phyloP scores from a whole-genome alignment of 805 yeast genomes.

The Komagataella populi region DNA sequence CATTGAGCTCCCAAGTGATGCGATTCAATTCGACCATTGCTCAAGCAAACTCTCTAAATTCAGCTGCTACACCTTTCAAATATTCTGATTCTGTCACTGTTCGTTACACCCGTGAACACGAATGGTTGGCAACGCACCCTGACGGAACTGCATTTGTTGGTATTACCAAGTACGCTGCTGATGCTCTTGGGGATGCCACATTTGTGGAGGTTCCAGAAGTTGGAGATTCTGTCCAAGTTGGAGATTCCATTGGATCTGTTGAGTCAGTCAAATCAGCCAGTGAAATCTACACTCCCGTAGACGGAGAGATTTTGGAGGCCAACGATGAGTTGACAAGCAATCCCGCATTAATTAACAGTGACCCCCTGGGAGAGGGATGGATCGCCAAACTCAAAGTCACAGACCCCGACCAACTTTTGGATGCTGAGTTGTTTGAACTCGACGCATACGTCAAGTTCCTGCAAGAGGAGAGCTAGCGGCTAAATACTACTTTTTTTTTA shows the following conservation, averaged over 20 bases:
- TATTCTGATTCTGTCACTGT: constrained; percentile 29
- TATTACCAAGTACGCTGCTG: constrained; percentile 88
- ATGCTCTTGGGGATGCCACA: constrained; percentile 94
- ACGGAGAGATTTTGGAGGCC: constrained; percentile 61
- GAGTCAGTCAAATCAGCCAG: constrained; percentile 92
- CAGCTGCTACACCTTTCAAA: constrained; percentile 15
- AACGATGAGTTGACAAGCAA: constrained; percentile 51
- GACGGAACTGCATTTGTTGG: constrained; percentile 82
- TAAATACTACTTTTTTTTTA: background rate
- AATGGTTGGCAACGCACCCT: constrained; percentile 80
- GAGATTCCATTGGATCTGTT: constrained; percentile 84
- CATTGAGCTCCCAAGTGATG: background rate
- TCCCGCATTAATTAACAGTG: constrained; percentile 73
- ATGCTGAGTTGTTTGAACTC: constrained; percentile 34
- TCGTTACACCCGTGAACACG: constrained; percentile 82
- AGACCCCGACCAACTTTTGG: constrained; percentile 22
- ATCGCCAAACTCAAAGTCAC: constrained; percentile 60
- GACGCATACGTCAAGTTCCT: constrained; percentile 45
- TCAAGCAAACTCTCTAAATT: constrained; percentile 14
- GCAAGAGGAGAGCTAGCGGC: constrained; percentile 30
- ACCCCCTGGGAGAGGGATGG: constrained; percentile 94
- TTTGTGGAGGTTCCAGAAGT: constrained; percentile 81
- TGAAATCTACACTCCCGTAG: constrained; percentile 82
- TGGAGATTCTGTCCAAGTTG: constrained; percentile 31
- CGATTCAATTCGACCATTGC: background rate